Base-by-base conservation (phyloP, 139 green algal species). In the Parachlorella kessleri region DNA sequence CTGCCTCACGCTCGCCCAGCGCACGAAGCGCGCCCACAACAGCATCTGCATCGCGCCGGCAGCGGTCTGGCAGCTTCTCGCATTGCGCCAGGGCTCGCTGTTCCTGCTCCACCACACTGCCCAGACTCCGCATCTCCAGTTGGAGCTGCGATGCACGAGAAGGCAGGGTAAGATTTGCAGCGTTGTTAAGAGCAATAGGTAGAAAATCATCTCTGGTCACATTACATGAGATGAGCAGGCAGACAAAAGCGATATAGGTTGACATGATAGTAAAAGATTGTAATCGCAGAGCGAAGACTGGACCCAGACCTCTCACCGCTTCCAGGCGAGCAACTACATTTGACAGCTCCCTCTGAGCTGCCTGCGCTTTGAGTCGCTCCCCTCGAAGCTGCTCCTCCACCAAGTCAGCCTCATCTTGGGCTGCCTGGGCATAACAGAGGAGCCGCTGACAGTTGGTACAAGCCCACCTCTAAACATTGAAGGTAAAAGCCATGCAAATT, bases 1-100 rank as follows among this genome's bases (percentile, higher is more conserved):
- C 83, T 0, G 55, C 68, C 70, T 93, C 91, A 75, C 93, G 85
- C 5, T 87, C 74, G 3, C 48, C n/a, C 66, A 75, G 33, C 35
- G n/a, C 36, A 4, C 48, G 41, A 36, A 81, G 75, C 35, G 37
- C 42, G 3, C 48, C 48, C 26, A 54, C 66, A 1, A 35, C 66
- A 36, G 38, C 40, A 53, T 81, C 75, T 1, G 66, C 75, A 7
- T 28, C 28, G 33, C 75, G 42, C 28, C 75, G 42, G 26, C 23
- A 37, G 4, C 48, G 75, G 3, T 48, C 48, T 9, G 75, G 75
- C 26, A 37, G 33, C 26, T 28, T 18, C 32, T 81, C 75, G 18
- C 41, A 32, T 6, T n/a, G 38, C 48, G 77, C 82, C 42, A 91
- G 39, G 0, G 74, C 81, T 5, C 67, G 55, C 55, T 92, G 78